A percentile compares a stretch with the other conserved stretches of the same genome.
Conservation (phyloP, 345 rosid species). For the Euphorbia tirucalli region DNA sequence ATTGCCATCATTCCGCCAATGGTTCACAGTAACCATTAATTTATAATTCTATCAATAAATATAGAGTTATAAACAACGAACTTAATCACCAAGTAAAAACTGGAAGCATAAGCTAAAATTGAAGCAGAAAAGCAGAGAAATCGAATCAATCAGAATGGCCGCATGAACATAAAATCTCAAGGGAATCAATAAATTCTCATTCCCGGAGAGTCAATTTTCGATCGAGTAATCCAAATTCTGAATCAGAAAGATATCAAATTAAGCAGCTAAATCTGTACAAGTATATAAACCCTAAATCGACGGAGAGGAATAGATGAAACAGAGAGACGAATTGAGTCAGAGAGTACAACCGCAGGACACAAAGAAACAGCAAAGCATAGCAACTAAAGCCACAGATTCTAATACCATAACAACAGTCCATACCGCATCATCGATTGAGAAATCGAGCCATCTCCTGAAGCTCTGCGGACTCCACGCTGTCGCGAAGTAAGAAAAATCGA, state of each 20-base stretch:
- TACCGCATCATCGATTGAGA: conserved; percentile 63
- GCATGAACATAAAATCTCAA: not conserved
- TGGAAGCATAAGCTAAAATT: not conserved
- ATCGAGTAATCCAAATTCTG: not conserved
- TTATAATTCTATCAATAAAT: too few species aligned
- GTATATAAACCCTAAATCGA: not conserved
- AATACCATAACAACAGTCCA: conserved; percentile 60
- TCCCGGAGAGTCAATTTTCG: not conserved
- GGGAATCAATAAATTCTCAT: not conserved
- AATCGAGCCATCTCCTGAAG: conserved; percentile 31
- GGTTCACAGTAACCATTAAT: too few species aligned
- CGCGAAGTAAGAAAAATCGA: conserved; percentile 44
- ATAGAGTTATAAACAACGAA: too few species aligned
- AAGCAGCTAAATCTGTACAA: not conserved
- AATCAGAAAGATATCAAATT: not conserved
- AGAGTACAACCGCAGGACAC: conserved; percentile 80
- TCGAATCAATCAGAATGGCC: not conserved
- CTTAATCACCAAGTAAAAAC: too few species aligned
- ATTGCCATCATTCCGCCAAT: too few species aligned
- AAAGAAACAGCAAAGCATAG: conserved; percentile 79
- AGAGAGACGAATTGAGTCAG: too few species aligned
- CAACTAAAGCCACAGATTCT: conserved; percentile 62
- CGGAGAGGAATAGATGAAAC: too few species aligned
- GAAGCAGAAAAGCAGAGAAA: not conserved
- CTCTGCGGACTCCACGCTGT: conserved; percentile 22